Base-by-base conservation (phyloP, 2,329 filamentous ascomycete species). In the Sarocladium strictum region DNA sequence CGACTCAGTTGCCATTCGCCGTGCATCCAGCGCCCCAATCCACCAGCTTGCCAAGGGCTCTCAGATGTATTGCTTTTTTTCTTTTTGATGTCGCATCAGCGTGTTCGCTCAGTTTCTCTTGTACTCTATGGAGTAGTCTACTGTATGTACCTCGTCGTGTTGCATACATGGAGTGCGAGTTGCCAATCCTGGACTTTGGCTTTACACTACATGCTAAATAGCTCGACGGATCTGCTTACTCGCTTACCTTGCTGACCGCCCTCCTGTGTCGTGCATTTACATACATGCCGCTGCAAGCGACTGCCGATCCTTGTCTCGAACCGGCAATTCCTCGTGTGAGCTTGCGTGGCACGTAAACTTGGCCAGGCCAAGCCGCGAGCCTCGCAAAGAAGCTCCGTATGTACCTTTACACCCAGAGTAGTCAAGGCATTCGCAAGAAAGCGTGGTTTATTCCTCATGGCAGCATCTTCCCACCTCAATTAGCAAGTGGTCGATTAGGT, bases 251-350 rank as follows among this genome's bases (percentile, higher is more conserved):
- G 35, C 43, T 49, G 27, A 51, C 47, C 47, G 47, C 47, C 23
- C 17, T n/a, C 47, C 47, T 33, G 26, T 35, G 23, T 51, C 27
- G 17, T 26, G 40, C 40, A 51, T 35, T 32, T 27, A 21, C 19
- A 45, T 45, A 7, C 7, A 14, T n/a, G 43, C 38, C 38, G 38
- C 38, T 21, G 38, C 19, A 29, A 49, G 26, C 26, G 26, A 49
- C 43, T 51, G 47, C 27, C 27, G 47, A 51, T 51, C 47, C 47
- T 27, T 51, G 27, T 10, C 47, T 51, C 3, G 3, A 33, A 19
- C 15, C 27, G 47, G 47, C 27, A 51, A 9, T 51, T 17, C n/a
- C 47, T 51, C 47, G 23, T 32, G 43, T 49, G 43, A 27, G 43
- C 23, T 49, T 32, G 26, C 23, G 23, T 32, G 26, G 17, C 40